Evolutionary conservation across 495 filamentous ascomycete species (phyloP).

Genomic region (Penicillium lagena): DNA sequence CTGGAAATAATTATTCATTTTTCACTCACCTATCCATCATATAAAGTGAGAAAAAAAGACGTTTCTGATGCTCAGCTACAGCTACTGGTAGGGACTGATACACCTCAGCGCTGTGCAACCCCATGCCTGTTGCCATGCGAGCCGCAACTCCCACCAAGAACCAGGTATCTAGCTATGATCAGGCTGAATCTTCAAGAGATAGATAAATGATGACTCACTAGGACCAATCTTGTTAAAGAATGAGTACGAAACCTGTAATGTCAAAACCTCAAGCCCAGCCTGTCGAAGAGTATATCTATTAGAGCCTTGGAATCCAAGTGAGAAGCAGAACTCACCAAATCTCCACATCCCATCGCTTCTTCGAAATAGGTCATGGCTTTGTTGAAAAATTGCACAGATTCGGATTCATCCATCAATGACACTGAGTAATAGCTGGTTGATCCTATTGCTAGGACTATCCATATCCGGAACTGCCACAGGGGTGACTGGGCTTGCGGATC

Average conservation of each 20-base stretch:
- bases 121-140: conserved; percentile 29
- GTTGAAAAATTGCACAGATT: conserved; percentile 27
- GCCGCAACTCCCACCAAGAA: conserved; percentile 26
- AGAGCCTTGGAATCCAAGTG: background rate
- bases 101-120: conserved; percentile 19
- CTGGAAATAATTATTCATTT: background rate
- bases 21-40: conserved; percentile 37
- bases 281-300: background rate
- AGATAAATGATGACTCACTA: conserved; percentile 15
- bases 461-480: conserved; percentile 27
- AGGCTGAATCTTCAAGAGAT: background rate
- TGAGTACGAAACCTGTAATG: conserved; percentile 36
- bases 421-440: conserved; percentile 33
- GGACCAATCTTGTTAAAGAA: conserved; percentile 37
- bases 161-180: conserved; percentile 19
- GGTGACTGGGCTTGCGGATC: conserved; percentile 20
- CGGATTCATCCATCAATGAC: conserved; percentile 28
- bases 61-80: conserved; percentile 25
- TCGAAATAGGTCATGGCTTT: conserved; percentile 34
- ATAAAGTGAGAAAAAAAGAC: conserved; percentile 36
- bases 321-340: conserved; percentile 19
- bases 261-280: conserved; percentile 31
- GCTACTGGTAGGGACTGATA: conserved; percentile 16
- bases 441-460: conserved; percentile 36
- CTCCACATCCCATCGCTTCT: conserved; percentile 25